phyloP scores from a whole-genome alignment of 2,329 filamentous ascomycete genomes.

The Fusarium clavum region DNA sequence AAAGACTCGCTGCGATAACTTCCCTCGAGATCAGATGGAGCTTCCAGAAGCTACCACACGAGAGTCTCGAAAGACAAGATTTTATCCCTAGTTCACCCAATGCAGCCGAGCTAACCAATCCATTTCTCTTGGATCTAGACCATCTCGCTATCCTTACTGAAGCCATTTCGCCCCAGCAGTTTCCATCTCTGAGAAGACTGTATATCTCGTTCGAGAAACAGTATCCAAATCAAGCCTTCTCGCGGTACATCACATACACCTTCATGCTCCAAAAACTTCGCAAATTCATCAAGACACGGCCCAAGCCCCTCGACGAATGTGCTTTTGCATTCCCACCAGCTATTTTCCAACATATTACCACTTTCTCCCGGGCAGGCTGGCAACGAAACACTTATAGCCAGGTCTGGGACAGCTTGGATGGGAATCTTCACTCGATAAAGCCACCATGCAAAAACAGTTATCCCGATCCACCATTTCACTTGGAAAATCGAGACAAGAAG shows the following conservation, averaged over 20 bases:
- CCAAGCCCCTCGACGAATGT: not conserved
- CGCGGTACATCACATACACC: not conserved
- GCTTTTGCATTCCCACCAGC: not conserved
- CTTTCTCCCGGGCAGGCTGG: no score
- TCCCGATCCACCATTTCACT: not conserved
- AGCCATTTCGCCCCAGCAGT: not conserved
- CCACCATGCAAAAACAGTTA: not conserved
- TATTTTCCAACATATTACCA: not conserved
- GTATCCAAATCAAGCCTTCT: no score
- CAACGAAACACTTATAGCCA: not conserved
- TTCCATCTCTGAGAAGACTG: not conserved
- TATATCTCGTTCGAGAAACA: not conserved
- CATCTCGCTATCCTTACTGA: not conserved
- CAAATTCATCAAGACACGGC: not conserved
- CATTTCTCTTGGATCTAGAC: not conserved
- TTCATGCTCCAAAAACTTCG: not conserved
- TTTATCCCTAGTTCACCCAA: not conserved
- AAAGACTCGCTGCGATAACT: not conserved
- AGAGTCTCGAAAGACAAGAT: not conserved
- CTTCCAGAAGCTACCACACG: not conserved
- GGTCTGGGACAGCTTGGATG: not conserved
- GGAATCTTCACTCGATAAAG: not conserved
- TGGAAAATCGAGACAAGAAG: not conserved
- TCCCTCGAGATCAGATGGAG: conserved; percentile 11
- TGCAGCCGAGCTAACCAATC: not conserved